Evolutionary conservation across 1,284 basidiomycete genomes (phyloP), one percentile per base, ranked within the genome.

Genomic region (Heimioporus retisporus): DNA sequence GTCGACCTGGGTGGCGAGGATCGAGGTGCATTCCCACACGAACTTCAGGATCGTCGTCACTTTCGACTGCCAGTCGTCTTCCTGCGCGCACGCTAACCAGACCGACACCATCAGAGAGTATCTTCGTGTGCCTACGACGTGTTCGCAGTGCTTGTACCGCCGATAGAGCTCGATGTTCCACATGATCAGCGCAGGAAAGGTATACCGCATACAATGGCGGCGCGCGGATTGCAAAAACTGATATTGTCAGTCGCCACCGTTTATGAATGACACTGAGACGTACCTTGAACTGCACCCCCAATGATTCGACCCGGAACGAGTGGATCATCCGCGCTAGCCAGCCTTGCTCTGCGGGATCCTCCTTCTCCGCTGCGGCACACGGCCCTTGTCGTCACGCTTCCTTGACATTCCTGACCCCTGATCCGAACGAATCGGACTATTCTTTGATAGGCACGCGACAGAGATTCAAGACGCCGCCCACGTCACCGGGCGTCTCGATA

Each of bases 281-380:
- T 69, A 95, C 95, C 86, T 96, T 93, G 70, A 95, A 96, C 75
- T 98, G 96, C 21, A 92, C 88, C 69, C 89, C 91, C 66, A 97
- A 78, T 42, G 93, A 92, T 63, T 97, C 94, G 2, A 94, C 88
- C 31, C 90, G 85, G 89, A 98, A 97, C 43, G 98, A 78, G 83
- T 98, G 96, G 5, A 98, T 93, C 93, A 98, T 97, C 68, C 96
- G 85, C 28, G 96, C 96, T 19, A 98, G 90, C 96, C 96, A 98
- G 0, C 96, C 97, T 75, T 98, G 96, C 79, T 98, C 97, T 0
- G 96, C 96, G 83, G 95, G 86, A 76, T 98, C 96, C 75, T 96
- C 94, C 60, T 91, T 82, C 75, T 96, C 95, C 57, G 84, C 81
- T 70, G 82, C 81, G 46, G 35, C 35, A 68, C 88, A 85, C 23